phyloP scores from a whole-genome alignment of 257 asterid genomes.

The Paraleonurus japonicus region DNA sequence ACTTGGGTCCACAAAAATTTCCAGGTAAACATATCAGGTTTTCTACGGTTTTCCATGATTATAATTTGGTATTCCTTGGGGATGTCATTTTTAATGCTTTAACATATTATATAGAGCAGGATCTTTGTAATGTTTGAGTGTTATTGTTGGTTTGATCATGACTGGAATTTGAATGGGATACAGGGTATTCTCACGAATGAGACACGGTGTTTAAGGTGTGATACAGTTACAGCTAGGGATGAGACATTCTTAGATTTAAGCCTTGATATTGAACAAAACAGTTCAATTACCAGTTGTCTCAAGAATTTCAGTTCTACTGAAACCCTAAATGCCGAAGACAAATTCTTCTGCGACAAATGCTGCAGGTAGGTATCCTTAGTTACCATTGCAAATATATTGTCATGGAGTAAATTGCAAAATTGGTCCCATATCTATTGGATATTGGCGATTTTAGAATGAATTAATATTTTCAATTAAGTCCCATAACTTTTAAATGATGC shows the following conservation, averaged over 20 bases:
- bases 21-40: constrained; percentile 52
- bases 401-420: too few relatives aligned
- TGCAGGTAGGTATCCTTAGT: constrained; percentile 36
- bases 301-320: constrained; percentile 93
- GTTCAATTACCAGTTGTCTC: constrained; percentile 95
- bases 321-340: constrained; percentile 56
- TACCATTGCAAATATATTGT: not conserved
- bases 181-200: constrained; percentile 93
- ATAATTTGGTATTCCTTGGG: not conserved
- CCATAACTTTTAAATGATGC: too few relatives aligned
- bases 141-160: constrained; percentile 14
- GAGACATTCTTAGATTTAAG: constrained; percentile 88
- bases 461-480: too few relatives aligned
- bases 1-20: constrained; percentile 92
- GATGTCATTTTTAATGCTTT: not conserved
- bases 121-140: constrained; percentile 6
- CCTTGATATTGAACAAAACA: constrained; percentile 92
- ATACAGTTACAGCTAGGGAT: constrained; percentile 94
- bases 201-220: constrained; percentile 83
- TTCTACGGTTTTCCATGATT: not conserved
- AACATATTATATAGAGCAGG: not conserved
- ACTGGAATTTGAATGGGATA: constrained; percentile 23
- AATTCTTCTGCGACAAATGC: constrained; percentile 55
- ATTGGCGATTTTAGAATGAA: too few relatives aligned
- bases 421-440: too few relatives aligned